These are phyloP conservation scores for Exophiala sp. DNA, from an alignment of 2,329 filamentous ascomycete species.

Conservation along the genomic window DNA sequence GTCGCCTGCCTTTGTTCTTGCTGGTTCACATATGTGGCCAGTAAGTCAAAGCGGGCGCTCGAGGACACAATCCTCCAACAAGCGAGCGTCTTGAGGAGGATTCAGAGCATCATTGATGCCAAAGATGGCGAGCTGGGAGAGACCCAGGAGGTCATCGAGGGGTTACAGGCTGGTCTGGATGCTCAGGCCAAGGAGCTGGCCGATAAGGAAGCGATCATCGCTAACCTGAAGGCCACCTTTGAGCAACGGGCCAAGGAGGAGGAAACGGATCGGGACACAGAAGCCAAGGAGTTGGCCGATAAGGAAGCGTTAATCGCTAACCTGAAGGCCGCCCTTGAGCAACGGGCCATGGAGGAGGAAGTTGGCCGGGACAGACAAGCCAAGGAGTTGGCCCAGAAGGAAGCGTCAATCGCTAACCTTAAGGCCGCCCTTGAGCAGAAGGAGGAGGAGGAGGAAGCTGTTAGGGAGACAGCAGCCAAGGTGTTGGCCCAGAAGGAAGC, in stretches of 20 bases:
- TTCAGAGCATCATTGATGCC: not conserved
- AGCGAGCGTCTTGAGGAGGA: not conserved
- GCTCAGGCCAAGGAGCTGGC: not conserved
- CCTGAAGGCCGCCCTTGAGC: not conserved
- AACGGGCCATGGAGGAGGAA: too few relatives aligned
- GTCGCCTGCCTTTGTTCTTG: not conserved
- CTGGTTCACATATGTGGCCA: not conserved
- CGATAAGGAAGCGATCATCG: not conserved
- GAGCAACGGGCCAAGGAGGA: too few relatives aligned
- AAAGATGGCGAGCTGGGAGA: not conserved
- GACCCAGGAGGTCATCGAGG: too few relatives aligned
- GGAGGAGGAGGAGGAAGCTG: not conserved
- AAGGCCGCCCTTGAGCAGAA: not conserved
- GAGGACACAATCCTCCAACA: not conserved
- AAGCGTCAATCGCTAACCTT: too few relatives aligned
- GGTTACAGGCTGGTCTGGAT: not conserved
- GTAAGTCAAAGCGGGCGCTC: not conserved
- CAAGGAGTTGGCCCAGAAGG: not conserved
- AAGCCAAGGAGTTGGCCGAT: not conserved
- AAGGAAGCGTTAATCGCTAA: too few relatives aligned
- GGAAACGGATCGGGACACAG: too few relatives aligned
- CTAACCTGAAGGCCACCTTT: not conserved
- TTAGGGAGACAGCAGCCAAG: too few relatives aligned
- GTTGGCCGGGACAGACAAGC: not conserved
- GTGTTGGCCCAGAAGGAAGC: too few relatives aligned